These are phyloP conservation scores for Chenopodium berlandieri DNA, from an alignment of 148 eudicot genomes.

Conservation along the genomic window DNA sequence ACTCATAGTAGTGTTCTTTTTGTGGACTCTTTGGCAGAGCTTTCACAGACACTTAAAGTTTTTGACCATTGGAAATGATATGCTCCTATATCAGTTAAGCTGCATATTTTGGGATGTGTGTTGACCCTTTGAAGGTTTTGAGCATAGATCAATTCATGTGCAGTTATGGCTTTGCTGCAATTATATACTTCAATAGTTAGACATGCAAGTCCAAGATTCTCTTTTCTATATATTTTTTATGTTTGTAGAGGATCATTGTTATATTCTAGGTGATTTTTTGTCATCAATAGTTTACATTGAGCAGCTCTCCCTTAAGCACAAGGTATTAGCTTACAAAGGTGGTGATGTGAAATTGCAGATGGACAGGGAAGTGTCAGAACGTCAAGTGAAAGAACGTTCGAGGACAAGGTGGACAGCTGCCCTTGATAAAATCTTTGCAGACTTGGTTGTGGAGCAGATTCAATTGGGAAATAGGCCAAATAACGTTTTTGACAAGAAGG, in stretches of 20 bases:
- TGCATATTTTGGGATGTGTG: too few relatives aligned
- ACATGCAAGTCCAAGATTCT: background rate
- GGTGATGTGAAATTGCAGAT: constrained; percentile 38
- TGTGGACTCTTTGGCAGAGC: background rate
- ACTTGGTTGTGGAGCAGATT: constrained; percentile 78
- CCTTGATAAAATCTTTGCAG: constrained; percentile 76
- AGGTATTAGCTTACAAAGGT: background rate
- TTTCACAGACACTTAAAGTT: too few relatives aligned
- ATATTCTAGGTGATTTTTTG: background rate
- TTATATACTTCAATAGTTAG: too few relatives aligned
- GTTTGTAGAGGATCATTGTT: background rate
- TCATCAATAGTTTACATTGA: background rate
- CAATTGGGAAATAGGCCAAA: constrained; percentile 68
- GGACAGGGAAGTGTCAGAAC: constrained; percentile 47
- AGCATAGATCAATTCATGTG: too few relatives aligned
- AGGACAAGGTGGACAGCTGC: constrained; percentile 84
- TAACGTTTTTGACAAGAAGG: constrained; percentile 73
- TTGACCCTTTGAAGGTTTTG: too few relatives aligned
- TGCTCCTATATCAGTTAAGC: too few relatives aligned
- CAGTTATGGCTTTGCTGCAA: too few relatives aligned
- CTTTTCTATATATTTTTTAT: background rate
- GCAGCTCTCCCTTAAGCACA: background rate
- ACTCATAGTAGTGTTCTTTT: background rate
- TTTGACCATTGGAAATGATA: too few relatives aligned
- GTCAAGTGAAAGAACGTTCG: constrained; percentile 59